These are phyloP conservation scores for Asterophora parasitica DNA, from an alignment of 768 basidiomycete species.

Conservation along the genomic window DNA sequence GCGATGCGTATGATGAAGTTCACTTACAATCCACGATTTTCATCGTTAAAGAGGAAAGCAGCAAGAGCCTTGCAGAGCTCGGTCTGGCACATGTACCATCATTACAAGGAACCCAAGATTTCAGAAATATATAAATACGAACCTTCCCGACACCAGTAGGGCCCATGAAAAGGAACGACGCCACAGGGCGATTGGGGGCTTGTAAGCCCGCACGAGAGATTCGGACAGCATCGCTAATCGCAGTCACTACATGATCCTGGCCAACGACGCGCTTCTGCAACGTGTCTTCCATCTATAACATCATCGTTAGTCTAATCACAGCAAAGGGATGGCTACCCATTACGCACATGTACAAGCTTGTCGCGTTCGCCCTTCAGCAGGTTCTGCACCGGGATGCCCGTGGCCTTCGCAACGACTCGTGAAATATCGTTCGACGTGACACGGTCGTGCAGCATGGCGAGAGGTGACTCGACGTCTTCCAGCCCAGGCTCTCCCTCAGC, in stretches of 20 bases:
- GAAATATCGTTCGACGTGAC: slow-evolving; percentile 90
- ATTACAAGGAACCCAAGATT: not conserved
- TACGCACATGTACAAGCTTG: slow-evolving; percentile 77
- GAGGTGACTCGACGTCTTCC: slow-evolving; percentile 41
- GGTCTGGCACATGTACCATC: slow-evolving; percentile 42
- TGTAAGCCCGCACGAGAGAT: slow-evolving; percentile 90
- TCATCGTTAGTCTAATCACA: slow-evolving; percentile 1
- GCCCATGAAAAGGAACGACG: slow-evolving; percentile 88
- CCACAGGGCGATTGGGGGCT: slow-evolving; percentile 84
- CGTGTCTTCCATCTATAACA: slow-evolving; percentile 78
- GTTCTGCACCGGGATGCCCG: slow-evolving; percentile 88
- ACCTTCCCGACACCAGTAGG: slow-evolving; percentile 88
- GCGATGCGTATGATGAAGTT: not conserved
- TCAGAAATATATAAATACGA: slow-evolving; percentile 7
- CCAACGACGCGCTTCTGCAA: slow-evolving; percentile 77
- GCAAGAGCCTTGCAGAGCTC: slow-evolving; percentile 88
- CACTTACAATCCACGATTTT: slow-evolving; percentile 75
- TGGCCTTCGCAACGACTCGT: slow-evolving; percentile 80
- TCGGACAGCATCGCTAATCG: slow-evolving; percentile 87
- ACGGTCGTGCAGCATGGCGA: slow-evolving; percentile 75
- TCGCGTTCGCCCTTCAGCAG: slow-evolving; percentile 86
- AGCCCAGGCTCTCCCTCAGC: slow-evolving; percentile 37
- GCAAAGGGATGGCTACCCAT: not conserved
- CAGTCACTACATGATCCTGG: slow-evolving; percentile 82
- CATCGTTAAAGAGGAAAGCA: slow-evolving; percentile 85